Evolutionary conservation across 176 grass and related monocot species (phyloP).

Genomic region (Pontederia paniculata): DNA sequence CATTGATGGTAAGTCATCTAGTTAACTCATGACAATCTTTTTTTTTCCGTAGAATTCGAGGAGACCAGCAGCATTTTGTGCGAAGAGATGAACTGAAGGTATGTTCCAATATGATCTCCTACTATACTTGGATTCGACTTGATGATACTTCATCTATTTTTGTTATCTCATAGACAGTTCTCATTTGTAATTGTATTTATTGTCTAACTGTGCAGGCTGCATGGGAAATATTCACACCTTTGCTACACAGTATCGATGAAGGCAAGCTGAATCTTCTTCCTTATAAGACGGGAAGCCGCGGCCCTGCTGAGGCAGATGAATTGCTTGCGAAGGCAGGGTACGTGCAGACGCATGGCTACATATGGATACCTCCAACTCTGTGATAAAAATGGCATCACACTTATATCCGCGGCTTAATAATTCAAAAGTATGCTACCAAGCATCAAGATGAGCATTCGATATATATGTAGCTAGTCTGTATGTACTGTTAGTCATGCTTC

Average conservation of each 20-base stretch:
- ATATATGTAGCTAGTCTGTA: too few relatives aligned
- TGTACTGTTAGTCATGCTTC: too few relatives aligned
- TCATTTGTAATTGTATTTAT: background rate
- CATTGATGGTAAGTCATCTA: too few relatives aligned
- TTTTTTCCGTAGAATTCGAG: conserved; percentile 75
- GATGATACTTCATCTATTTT: background rate
- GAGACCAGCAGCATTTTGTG: conserved; percentile 97
- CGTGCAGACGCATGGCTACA: conserved; percentile 82
- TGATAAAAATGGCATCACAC: conserved; percentile 14
- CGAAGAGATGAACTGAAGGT: conserved; percentile 93
- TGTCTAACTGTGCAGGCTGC: conserved; percentile 45
- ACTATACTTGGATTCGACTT: background rate
- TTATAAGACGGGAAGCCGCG: conserved; percentile 71
- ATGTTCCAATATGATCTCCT: background rate
- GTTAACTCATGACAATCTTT: background rate
- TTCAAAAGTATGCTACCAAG: too few relatives aligned
- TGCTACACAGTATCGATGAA: conserved; percentile 66
- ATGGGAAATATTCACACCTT: conserved; percentile 94
- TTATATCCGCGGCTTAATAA: too few relatives aligned
- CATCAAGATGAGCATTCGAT: too few relatives aligned
- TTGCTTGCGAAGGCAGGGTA: conserved; percentile 62
- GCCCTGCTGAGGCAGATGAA: conserved; percentile 77
- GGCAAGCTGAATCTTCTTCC: conserved; percentile 49
- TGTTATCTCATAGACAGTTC: background rate
- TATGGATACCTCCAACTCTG: conserved; percentile 91